Base-by-base conservation (phyloP, 2,329 filamentous ascomycete genomes). In the Colletotrichum salicis region DNA sequence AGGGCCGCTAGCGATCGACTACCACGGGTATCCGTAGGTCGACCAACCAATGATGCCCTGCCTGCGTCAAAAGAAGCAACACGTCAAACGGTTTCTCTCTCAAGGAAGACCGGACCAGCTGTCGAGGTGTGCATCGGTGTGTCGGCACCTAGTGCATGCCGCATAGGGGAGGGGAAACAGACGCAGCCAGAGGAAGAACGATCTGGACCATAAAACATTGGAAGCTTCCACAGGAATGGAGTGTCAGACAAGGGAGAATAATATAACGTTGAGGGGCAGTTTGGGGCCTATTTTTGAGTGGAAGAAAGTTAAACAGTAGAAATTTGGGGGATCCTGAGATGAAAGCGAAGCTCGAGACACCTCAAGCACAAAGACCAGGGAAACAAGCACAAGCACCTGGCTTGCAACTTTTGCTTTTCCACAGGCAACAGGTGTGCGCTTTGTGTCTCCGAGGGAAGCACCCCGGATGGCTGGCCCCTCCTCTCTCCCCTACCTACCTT, bases 211-310 rank as follows among this genome's bases (percentile, higher is more conserved):
- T 37, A 31, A 22, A 59, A 41, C 37, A 22, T 12, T 3, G 4
- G 15, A 45, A 37, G 35, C 22, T 24, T 35, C 22, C 24, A 12
- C 13, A 19, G 22, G 27, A n/a, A 24, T 5, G 37, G 37, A 41
- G 37, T 41, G 19, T 41, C 37, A 48, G 19, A 48, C 8, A 22
- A 48, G 19, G 27, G 37, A n/a, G 48, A 51, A 19, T 11, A 35
- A 52, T 56, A 69, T 41, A 69, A 69, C 54, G 65, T 71, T 69
- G 41, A 71, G 64, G 69, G 69, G 69, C 45, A 63, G 54, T 58
- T 57, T 63, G 64, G 55, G 54, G 52, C 45, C 64, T 67, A 56
- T 68, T 63, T 63, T 58, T 45, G n/a, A 64, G 19, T 48, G 3
- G 57, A 35, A n/a, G 4, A 31, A 51, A 62, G 37, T 54, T 35